Evolutionary conservation across 2,329 filamentous ascomycete genomes (phyloP).

Genomic region (Chalaropsis ovoidea): DNA sequence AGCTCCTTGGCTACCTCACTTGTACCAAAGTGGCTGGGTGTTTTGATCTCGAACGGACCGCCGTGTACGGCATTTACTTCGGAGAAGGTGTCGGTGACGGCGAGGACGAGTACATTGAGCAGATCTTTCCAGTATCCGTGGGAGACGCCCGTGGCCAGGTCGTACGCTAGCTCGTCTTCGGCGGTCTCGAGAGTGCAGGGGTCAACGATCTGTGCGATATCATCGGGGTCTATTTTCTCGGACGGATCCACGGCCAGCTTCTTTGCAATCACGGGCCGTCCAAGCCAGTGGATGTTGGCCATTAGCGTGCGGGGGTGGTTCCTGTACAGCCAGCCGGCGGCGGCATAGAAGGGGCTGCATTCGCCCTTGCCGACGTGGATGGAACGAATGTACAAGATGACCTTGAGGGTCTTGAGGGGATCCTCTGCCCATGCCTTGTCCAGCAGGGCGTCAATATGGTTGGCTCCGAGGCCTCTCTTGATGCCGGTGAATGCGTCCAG

Average conservation of each 20-base stretch:
- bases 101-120: constrained; percentile 46
- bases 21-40: neutral
- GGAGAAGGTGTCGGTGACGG: constrained; percentile 34
- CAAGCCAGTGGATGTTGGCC: constrained; percentile 46
- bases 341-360: constrained; percentile 39
- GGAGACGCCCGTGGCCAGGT: constrained; percentile 37
- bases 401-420: neutral
- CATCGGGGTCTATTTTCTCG: constrained; percentile 30
- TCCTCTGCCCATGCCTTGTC: neutral
- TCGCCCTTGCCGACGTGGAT: constrained; percentile 46
- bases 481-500: neutral
- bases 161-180: constrained; percentile 31
- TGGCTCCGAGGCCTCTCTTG: neutral
- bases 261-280: constrained; percentile 46
- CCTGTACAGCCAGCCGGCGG: constrained; percentile 46
- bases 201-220: constrained; percentile 30
- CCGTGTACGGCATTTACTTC: neutral
- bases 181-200: constrained; percentile 27
- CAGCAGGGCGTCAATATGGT: neutral
- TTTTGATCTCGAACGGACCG: neutral
- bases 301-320: constrained; percentile 47
- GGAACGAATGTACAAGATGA: neutral
- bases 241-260: constrained; percentile 32
- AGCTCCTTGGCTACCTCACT: neutral
- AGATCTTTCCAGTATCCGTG: constrained; percentile 56